Conservation (phyloP, 352 stramenopile species). For the Nothophytophthora sp. region DNA sequence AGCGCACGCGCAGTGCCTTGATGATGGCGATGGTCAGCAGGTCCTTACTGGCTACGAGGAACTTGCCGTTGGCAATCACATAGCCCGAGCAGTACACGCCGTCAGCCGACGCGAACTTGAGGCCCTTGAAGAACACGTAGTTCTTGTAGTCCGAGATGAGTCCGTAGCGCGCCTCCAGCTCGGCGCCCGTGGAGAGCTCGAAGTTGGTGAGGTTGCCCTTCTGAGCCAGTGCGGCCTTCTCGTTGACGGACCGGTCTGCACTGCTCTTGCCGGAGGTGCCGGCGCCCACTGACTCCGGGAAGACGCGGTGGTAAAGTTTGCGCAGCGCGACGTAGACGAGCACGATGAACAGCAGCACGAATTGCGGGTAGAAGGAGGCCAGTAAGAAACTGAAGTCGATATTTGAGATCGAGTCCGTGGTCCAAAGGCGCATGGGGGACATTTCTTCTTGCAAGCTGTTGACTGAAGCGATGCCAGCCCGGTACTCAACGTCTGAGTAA, state of each 20-base stretch:
- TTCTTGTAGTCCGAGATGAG: conserved; percentile 40
- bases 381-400: conserved; percentile 22
- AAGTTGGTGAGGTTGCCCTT: conserved; percentile 25
- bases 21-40: conserved; percentile 29
- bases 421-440: conserved; percentile 26
- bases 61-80: conserved; percentile 39
- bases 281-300: conserved; percentile 15
- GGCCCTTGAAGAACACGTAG: conserved; percentile 34
- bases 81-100: conserved; percentile 37
- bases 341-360: conserved; percentile 12
- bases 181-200: conserved; percentile 25
- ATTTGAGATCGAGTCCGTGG: conserved; percentile 17
- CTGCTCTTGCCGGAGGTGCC: conserved; percentile 4
- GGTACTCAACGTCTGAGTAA: conserved; percentile 14
- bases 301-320: conserved; percentile 14
- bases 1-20: conserved; percentile 20
- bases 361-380: conserved; percentile 14
- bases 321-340: conserved; percentile 2
- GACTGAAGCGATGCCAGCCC: conserved; percentile 7
- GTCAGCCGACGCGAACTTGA: conserved; percentile 38
- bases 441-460: conserved; percentile 4
- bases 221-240: conserved; percentile 5
- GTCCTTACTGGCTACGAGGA: conserved; percentile 30
- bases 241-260: conserved; percentile 9
- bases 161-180: conserved; percentile 24